Conservation (phyloP, 495 filamentous ascomycete species). For the Penicillium malachiteum region DNA sequence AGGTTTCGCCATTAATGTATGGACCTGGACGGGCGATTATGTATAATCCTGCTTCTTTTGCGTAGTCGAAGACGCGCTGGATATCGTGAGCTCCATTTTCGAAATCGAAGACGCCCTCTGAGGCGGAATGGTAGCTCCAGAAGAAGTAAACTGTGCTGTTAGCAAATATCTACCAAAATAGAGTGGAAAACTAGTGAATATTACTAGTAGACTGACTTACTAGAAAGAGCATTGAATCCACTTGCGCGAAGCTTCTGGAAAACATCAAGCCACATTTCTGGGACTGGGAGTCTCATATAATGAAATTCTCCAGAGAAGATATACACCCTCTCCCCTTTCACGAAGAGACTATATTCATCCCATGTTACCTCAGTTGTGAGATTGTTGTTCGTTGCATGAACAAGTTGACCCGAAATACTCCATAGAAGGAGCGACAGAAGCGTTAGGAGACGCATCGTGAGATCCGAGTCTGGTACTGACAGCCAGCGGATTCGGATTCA, state of each 20-base stretch:
- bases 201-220: slow-evolving; percentile 6
- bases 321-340: slow-evolving; percentile 56
- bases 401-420: slow-evolving; percentile 33
- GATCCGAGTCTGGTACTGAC: not conserved
- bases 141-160: slow-evolving; percentile 47
- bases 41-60: slow-evolving; percentile 57
- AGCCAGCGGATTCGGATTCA: not conserved
- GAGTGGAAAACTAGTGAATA: not conserved
- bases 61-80: slow-evolving; percentile 52
- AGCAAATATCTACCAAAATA: slow-evolving; percentile 1
- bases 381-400: slow-evolving; percentile 29
- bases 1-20: slow-evolving; percentile 56
- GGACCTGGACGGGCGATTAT: slow-evolving; percentile 59
- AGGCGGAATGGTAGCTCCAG: slow-evolving; percentile 55
- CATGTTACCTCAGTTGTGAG: slow-evolving; percentile 38
- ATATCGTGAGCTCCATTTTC: slow-evolving; percentile 54
- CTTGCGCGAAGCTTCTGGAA: slow-evolving; percentile 61
- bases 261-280: slow-evolving; percentile 60
- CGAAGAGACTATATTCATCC: slow-evolving; percentile 58
- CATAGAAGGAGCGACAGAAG: slow-evolving; percentile 30
- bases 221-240: slow-evolving; percentile 53
- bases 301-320: slow-evolving; percentile 61
- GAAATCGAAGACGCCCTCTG: slow-evolving; percentile 54
- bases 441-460: slow-evolving; percentile 19
- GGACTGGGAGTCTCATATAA: slow-evolving; percentile 56